Evolutionary conservation across 352 stramenopile genomes (phyloP).

Genomic region (Phytophthora pluvialis): DNA sequence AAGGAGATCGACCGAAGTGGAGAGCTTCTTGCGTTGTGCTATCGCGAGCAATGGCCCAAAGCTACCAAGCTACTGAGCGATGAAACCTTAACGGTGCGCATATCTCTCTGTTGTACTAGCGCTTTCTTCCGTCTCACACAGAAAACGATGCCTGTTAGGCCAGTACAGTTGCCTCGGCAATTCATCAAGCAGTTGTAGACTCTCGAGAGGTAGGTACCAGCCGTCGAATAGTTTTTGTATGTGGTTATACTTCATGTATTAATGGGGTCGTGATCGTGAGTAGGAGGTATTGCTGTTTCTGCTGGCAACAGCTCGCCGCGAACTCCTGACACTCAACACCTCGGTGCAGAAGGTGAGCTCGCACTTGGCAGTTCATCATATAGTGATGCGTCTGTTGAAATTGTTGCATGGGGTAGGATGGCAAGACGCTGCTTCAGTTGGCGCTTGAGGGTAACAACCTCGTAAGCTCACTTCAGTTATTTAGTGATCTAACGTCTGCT

Average conservation of each 20-base stretch:
- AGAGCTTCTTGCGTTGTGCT: constrained; percentile 48
- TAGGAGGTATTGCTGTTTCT: constrained; percentile 33
- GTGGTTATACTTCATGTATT: not conserved
- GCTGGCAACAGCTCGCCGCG: constrained; percentile 9
- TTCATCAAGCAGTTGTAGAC: constrained; percentile 38
- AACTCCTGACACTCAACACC: constrained; percentile 29
- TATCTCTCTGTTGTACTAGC: not conserved
- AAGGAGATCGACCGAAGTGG: constrained; percentile 43
- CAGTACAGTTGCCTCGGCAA: constrained; percentile 28
- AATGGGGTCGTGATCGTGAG: not conserved
- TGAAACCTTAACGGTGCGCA: constrained; percentile 21
- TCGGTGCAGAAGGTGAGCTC: constrained; percentile 29
- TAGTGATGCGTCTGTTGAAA: not conserved
- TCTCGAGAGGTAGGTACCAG: constrained; percentile 25
- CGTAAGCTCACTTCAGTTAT: constrained; percentile 10
- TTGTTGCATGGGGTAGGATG: constrained; percentile 17
- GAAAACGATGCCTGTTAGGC: constrained; percentile 5
- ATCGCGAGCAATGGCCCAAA: constrained; percentile 44
- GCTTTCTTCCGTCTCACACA: not conserved
- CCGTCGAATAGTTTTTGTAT: not conserved
- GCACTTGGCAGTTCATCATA: not conserved
- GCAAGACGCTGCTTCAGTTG: constrained; percentile 33
- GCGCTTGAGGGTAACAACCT: constrained; percentile 30
- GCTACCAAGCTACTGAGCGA: constrained; percentile 24
- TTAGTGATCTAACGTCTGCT: not conserved